Evolutionary conservation across 2,329 filamentous ascomycete genomes (phyloP).

Genomic region (Trichoderma atrobrunneum): DNA sequence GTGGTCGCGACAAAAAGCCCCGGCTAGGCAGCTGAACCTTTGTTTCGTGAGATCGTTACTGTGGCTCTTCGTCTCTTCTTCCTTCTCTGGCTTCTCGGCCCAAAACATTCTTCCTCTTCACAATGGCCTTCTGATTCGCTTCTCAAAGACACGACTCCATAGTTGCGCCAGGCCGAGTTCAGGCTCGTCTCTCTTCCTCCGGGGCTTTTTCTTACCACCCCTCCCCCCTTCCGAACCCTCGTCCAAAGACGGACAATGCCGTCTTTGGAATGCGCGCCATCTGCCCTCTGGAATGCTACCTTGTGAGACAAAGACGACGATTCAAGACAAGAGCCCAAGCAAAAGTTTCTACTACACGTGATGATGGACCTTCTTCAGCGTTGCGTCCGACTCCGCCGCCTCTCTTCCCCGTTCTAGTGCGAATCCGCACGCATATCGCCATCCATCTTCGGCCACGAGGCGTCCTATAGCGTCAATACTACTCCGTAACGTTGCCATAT

Average conservation of each 20-base stretch:
- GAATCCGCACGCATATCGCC: not conserved
- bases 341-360: conserved; percentile 27
- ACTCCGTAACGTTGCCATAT: not conserved
- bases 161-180: not conserved
- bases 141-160: not conserved
- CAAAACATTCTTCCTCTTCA: not conserved
- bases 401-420: not conserved
- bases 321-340: conserved; percentile 25
- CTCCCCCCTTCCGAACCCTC: conserved; percentile 28
- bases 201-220: not conserved
- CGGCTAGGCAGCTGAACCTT: conserved; percentile 1
- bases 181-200: not conserved
- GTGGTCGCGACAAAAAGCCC: not conserved
- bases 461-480: not conserved
- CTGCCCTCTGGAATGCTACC: conserved; percentile 34
- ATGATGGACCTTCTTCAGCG: conserved; percentile 19
- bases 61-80: not conserved
- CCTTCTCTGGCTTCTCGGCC: not conserved
- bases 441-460: not conserved
- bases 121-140: not conserved
- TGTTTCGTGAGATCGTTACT: not conserved
- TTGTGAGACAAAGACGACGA: conserved; percentile 39
- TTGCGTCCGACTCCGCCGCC: not conserved
- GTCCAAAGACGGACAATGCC: conserved; percentile 36
- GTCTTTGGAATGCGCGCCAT: conserved; percentile 29